Percentiles rank a stretch among this genome's conserved stretches.
phyloP scores from a whole-genome alignment of 2,329 filamentous ascomycete species.

The Aspergillus fumigatiaffinis region DNA sequence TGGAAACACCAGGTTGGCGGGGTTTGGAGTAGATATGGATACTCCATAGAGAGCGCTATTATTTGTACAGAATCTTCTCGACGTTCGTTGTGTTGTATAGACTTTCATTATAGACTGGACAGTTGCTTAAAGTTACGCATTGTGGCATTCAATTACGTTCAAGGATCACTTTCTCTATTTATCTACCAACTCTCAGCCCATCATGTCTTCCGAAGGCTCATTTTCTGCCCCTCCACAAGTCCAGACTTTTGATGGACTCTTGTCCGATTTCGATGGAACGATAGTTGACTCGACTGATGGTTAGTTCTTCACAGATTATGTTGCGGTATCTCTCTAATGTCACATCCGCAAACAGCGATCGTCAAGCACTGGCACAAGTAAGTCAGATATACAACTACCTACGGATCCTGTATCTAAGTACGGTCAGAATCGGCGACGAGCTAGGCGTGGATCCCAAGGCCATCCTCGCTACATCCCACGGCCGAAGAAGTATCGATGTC shows the following conservation, averaged over 20 bases:
- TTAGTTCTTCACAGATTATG: slow-evolving; percentile 15
- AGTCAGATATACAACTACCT: slow-evolving; percentile 18
- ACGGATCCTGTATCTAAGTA: background rate
- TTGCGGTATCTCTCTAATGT: slow-evolving; percentile 40
- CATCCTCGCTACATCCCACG: slow-evolving; percentile 88
- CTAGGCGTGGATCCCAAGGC: slow-evolving; percentile 78
- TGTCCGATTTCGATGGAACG: slow-evolving; percentile 49
- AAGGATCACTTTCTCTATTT: slow-evolving; percentile 1
- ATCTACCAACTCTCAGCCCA: slow-evolving; percentile 9
- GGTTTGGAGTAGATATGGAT: background rate
- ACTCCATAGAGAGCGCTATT: no score
- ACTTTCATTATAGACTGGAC: no score
- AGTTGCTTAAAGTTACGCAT: no score
- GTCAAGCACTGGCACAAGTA: slow-evolving; percentile 62
- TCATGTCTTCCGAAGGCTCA: slow-evolving; percentile 31
- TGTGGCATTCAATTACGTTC: no score
- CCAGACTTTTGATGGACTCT: slow-evolving; percentile 39
- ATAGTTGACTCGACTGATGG: slow-evolving; percentile 47
- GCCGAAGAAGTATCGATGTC: slow-evolving; percentile 81
- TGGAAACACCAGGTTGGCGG: background rate
- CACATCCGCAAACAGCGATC: slow-evolving; percentile 52
- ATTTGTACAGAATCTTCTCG: no score
- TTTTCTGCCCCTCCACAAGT: slow-evolving; percentile 40
- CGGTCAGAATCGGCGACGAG: slow-evolving; percentile 58
- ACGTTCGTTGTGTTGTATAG: no score